phyloP scores from a whole-genome alignment of 257 asterid species.

The Solanum pimpinellifolium region DNA sequence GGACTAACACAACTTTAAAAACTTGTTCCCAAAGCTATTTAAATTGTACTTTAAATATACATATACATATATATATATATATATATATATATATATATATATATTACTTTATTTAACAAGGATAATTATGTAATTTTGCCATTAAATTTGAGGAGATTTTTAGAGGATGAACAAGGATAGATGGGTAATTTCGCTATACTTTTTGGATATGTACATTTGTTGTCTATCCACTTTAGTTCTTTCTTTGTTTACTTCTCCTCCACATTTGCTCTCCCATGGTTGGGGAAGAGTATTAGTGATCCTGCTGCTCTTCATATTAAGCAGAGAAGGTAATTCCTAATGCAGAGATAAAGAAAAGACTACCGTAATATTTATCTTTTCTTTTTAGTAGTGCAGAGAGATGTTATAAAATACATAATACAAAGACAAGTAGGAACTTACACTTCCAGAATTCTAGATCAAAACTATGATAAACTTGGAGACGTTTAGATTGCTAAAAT shows the following conservation, averaged over 20 bases:
- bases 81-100: too few relatives aligned
- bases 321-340: not conserved
- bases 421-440: not conserved
- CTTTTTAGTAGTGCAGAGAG: not conserved
- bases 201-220: conserved; percentile 1
- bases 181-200: not conserved
- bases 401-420: not conserved
- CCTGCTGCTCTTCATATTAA: not conserved
- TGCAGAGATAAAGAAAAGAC: not conserved
- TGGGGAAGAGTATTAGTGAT: not conserved
- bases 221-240: too few relatives aligned
- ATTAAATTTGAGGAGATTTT: too few relatives aligned
- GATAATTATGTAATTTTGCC: too few relatives aligned
- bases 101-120: too few relatives aligned
- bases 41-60: too few relatives aligned
- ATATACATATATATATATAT: too few relatives aligned
- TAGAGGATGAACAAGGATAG: too few relatives aligned
- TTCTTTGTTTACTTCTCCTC: too few relatives aligned
- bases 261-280: not conserved
- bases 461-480: not conserved
- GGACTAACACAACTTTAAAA: too few relatives aligned
- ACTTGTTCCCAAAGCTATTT: too few relatives aligned
- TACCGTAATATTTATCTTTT: too few relatives aligned
- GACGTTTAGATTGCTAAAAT: not conserved
- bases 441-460: not conserved